Evolutionary conservation across 1,284 basidiomycete species (phyloP), one percentile per base, ranked within the genome.

Genomic region (Bothia castanella): DNA sequence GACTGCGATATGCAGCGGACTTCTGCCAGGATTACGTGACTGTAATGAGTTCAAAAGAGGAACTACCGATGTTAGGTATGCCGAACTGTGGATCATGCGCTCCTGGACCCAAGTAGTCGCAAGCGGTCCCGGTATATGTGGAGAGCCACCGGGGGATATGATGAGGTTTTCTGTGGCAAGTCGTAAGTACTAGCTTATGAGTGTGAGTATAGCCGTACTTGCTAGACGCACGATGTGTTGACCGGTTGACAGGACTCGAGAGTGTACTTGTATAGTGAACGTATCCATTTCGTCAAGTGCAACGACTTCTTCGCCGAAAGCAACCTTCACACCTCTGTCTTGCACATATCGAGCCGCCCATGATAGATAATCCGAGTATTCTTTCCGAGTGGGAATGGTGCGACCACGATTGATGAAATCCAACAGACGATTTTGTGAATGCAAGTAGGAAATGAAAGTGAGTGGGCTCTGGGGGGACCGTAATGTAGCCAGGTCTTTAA

Each of bases 341-440:
- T 73, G 69, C 10, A 78, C 74, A 38, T 73, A 71, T 10, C 61
- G 61, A 2, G 80, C 77, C 10, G 75, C 76, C 79, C 80, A 82
- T 12, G 73, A 61, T 31, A 83, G 71, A 61, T 83, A 83, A 59
- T 82, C 79, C 7, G 77, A 72, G 54, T 75, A 82, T 56, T 83
- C 81, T 79, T 93, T 94, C 74, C 93, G 92, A 65, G 89, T 93
- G 35, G 92, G 92, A 71, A 93, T 88, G 54, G 88, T 92, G 27
- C 89, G 92, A 72, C 92, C 92, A 56, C 90, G 83, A 70, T 89
- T 85, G 70, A 91, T 89, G 62, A 89, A 83, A 32, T 72, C 67
- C 20, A 76, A 56, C 36, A 82, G 70, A 44, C 81, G 74, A 42
- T 70, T 69, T 51, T 79, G 72, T 42, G 72, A 73, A 52, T 80